Evolutionary conservation across 1,139 yeast genomes (phyloP), one percentile per base, ranked within the genome.

Genomic region (Scheffersomyces illinoinensis): DNA sequence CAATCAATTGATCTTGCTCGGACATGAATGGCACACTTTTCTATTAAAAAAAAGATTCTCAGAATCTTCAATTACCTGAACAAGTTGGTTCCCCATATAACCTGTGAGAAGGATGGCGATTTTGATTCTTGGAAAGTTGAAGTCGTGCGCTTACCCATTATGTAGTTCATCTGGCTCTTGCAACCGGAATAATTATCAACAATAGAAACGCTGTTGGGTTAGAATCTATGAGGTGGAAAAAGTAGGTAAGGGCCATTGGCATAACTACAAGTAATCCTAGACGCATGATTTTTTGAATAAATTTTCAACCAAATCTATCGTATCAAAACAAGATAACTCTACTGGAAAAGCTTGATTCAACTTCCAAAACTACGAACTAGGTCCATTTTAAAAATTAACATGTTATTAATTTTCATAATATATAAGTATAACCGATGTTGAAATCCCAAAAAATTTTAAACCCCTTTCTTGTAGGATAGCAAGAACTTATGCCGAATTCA

Each of bases 381-480:
- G 26, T 17, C 23, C 52, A 49, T 17, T 4, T 17, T 24, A 19
- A 39, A 23, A 54, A 52, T 55, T 54, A 57, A 57, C 33, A 58
- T 56, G 60, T 57, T 48, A 48, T 61, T 59, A 59, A 64, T 64
- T 61, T 62, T 60, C 62, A 59, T 64, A 63, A 20, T 71, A 67
- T 72, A 71, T 67, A 23, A 54, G 54, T 53, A 43, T 69, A 71
- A 76, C 80, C 79, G 81, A 79, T 80, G 84, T 80, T 80, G 84
- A 80, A 78, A 79, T 79, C 84, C 84, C 83, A 74, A 70, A 50
- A 65, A 62, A 62, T 74, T 75, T 75, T 71, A 71, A 76, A 75
- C 79, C 78, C 80, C 80, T 71, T 60, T 48, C 51, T 33, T 33
- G 43, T 33, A 33, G 43, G 43, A 33, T 33, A 33, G 43, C 26